Evolutionary conservation across 2,329 filamentous ascomycete species (phyloP), one percentile per base, ranked within the genome.

Genomic region (Ceratocystis smalleyi): DNA sequence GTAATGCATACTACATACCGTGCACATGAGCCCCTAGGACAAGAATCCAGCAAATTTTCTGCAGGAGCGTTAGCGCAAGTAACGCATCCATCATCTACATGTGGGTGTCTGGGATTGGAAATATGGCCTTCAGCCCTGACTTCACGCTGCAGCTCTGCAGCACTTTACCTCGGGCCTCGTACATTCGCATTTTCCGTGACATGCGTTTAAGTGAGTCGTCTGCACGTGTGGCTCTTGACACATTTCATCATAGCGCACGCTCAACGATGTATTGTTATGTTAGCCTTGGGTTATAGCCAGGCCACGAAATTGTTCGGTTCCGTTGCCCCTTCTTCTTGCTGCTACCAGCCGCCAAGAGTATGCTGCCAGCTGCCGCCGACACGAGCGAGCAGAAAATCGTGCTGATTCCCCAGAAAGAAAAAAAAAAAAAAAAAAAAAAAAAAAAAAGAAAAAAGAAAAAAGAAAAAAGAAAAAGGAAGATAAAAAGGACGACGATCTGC

Each of bases 151-250:
- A 57, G 27, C 54, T 32, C 24, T 57, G 30, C 32, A 57, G 12
- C 19, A 3, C 54, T 57, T 6, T 12, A 40, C 12, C 35, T 40
- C 35, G 35, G 12, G 35, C 35, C 35, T 40, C 35, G 12, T 40
- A 40, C 35, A 40, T 57, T 30, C 8, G 8, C 54, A 7, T 5
- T 27, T 17, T 35, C 54, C 35, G 8, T 57, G 27, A 57, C 54
- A 17, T 22, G 54, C n/a, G 8, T 30, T 35, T 30, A 57, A 15
- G 6, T 57, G 54, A 30, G 7, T 19, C 7, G 22, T 7, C 54
- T 57, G 54, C 54, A 57, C 27, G 24, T 57, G n/a, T 57, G 32
- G 54, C 27, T n/a, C 54, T 57, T 57, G 27, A 57, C 27, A n/a
- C 54, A 57, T 57, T 35, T 35, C 54, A 35, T 22, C 27, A 57